Percentiles rank a stretch among this genome's conserved stretches.
Evolutionary conservation across 2,329 filamentous ascomycete genomes (phyloP).

Genomic region (Trichoderma endophyticum): DNA sequence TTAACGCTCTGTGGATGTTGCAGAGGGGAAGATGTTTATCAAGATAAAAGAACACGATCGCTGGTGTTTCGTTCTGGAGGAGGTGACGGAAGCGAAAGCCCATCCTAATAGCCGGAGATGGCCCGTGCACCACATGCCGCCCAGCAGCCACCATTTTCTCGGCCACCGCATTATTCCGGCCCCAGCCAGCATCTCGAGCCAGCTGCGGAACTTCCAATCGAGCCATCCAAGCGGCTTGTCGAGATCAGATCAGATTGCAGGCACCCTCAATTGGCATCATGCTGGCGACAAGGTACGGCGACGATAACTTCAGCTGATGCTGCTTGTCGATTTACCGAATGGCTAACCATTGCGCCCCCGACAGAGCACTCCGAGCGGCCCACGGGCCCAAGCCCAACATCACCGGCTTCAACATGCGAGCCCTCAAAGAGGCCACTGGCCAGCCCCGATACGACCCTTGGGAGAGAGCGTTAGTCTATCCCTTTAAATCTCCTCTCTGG

Average conservation of each 20-base stretch:
- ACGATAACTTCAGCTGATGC: background rate
- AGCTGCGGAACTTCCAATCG: constrained; percentile 10
- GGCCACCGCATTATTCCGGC: constrained; percentile 26
- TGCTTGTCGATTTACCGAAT: background rate
- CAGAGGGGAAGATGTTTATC: background rate
- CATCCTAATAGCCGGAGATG: constrained; percentile 16
- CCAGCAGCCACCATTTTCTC: background rate
- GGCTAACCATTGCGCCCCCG: constrained; percentile 5
- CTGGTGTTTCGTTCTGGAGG: constrained; percentile 8
- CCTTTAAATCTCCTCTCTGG: background rate
- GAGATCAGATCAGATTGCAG: background rate
- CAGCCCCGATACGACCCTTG: constrained; percentile 63
- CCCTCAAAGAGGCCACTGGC: constrained; percentile 70
- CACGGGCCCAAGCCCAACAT: constrained; percentile 65
- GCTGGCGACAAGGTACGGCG: constrained; percentile 40
- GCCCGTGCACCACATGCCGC: constrained; percentile 21
- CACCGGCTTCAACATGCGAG: constrained; percentile 87
- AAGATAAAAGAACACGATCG: constrained; percentile 11
- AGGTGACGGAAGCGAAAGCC: constrained; percentile 15
- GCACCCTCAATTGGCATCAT: constrained; percentile 30
- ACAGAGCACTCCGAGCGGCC: constrained; percentile 50
- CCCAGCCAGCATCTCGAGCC: background rate
- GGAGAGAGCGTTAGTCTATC: constrained; percentile 56
- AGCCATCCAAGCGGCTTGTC: background rate
- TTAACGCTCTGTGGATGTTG: background rate